phyloP scores from a whole-genome alignment of 2,329 filamentous ascomycete species.

The Podosphaera xanthii region DNA sequence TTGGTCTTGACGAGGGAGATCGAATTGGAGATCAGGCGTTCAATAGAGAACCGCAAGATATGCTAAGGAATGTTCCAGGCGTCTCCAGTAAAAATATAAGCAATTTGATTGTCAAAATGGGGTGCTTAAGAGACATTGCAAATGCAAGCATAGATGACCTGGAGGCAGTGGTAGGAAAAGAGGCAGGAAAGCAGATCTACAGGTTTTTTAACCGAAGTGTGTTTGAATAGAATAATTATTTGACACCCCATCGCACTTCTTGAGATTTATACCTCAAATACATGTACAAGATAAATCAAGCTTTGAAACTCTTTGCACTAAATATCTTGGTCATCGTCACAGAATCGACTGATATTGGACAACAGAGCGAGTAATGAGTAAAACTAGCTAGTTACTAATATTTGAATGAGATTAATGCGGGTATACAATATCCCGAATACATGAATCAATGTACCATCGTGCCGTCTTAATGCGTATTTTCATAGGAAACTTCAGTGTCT shows the following conservation, averaged over 20 bases:
- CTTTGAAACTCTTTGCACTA: too few relatives aligned
- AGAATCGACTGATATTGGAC: too few relatives aligned
- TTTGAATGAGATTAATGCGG: too few relatives aligned
- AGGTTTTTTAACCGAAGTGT: constrained; percentile 47
- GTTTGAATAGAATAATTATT: constrained; percentile 6
- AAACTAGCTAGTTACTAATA: too few relatives aligned
- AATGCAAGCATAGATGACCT: constrained; percentile 64
- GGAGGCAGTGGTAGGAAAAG: constrained; percentile 49
- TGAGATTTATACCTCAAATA: too few relatives aligned
- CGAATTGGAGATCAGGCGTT: constrained; percentile 47
- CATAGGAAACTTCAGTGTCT: too few relatives aligned
- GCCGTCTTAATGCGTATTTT: too few relatives aligned
- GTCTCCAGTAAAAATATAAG: constrained; percentile 59
- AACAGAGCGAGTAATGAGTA: too few relatives aligned
- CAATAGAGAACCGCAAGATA: constrained; percentile 71
- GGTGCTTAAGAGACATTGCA: constrained; percentile 59
- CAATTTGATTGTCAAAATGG: constrained; percentile 46
- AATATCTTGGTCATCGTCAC: too few relatives aligned
- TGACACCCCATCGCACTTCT: not conserved
- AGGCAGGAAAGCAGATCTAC: constrained; percentile 52
- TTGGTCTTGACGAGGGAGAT: constrained; percentile 47
- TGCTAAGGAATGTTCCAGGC: constrained; percentile 67
- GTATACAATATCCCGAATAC: too few relatives aligned
- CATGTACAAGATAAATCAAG: too few relatives aligned
- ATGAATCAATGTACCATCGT: too few relatives aligned